Base-by-base conservation (phyloP, 2,329 filamentous ascomycete species). In the Mollisiaceae sp. region DNA sequence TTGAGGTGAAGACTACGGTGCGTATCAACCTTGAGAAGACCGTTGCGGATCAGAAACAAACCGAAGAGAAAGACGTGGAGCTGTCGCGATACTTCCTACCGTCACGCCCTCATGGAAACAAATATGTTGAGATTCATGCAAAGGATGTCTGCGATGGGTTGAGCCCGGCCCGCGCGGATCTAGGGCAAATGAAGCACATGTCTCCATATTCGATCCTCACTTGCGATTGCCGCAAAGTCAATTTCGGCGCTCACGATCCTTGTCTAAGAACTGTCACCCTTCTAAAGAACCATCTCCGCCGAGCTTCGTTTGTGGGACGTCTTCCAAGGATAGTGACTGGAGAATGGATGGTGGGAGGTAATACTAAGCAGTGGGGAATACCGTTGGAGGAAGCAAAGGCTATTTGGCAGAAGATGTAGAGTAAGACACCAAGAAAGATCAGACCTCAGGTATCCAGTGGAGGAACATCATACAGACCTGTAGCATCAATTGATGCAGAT, bases 111-210 rank as follows among this genome's bases (percentile, higher is more conserved):
- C 32, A 54, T 12, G 43, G 38, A 32, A 38, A 36, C n/a, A 32
- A 24, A 14, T 60, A 54, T 11, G 32, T 60, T 24, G 59, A 60
- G 45, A 45, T 60, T 15, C 59, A 60, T 22, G 43, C 47, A 6
- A 60, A 38, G 45, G 59, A 60, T 60, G n/a, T 54, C 27, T 52
- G 43, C 47, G 43, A 20, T 18, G 27, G 27, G 9, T 6, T n/a
- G n/a, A 57, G 39, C 32, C 50, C 50, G 3, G 50, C 22, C 2
- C 50, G 22, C 18, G 50, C 45, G 11, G 6, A 20, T 2, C 8
- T 20, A 6, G 45, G 45, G 9, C n/a, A 5, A 24, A 50, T 11
- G n/a, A n/a, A 22, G n/a, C 9, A 20, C 6, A 22, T 11, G n/a
- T 22, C 11, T 11, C 45, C 45, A 9, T 24, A 12, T 9, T 20